Evolutionary conservation across 257 asterid species (phyloP).

Genomic region (Gynochthodes officinalis): DNA sequence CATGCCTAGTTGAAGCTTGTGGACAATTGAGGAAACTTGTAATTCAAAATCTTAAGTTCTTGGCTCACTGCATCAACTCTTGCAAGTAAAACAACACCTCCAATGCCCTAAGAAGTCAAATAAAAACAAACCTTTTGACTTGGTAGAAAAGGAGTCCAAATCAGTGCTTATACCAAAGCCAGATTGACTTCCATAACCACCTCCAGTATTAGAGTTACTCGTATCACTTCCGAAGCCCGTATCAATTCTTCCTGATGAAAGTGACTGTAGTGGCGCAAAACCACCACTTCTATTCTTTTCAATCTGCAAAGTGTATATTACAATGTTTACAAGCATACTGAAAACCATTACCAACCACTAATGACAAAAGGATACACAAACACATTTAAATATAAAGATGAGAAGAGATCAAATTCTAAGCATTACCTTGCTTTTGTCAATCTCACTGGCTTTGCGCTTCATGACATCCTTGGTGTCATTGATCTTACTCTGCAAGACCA

Average conservation of each 20-base stretch:
- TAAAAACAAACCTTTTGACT: slow-evolving; percentile 60
- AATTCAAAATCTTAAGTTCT: no score
- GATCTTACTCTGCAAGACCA: slow-evolving; percentile 82
- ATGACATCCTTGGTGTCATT: slow-evolving; percentile 80
- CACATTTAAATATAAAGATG: no score
- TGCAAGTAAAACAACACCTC: slow-evolving; percentile 4
- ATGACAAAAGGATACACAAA: background rate
- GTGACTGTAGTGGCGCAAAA: slow-evolving; percentile 59
- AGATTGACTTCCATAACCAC: slow-evolving; percentile 65
- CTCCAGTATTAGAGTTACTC: slow-evolving; percentile 39
- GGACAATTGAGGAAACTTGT: background rate
- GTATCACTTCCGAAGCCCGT: slow-evolving; percentile 72
- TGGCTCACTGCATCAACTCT: background rate
- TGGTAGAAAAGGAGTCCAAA: slow-evolving; percentile 56
- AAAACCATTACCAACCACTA: background rate
- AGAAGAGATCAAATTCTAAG: slow-evolving; percentile 7
- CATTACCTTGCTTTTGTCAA: slow-evolving; percentile 89
- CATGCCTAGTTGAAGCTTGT: background rate
- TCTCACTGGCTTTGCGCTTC: slow-evolving; percentile 94
- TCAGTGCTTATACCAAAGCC: slow-evolving; percentile 65
- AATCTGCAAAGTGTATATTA: slow-evolving; percentile 31
- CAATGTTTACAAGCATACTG: background rate
- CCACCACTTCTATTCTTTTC: slow-evolving; percentile 82
- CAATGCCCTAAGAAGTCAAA: slow-evolving; percentile 6
- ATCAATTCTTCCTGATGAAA: slow-evolving; percentile 74